Base-by-base conservation (phyloP, 2,329 filamentous ascomycete species). In the Pseudonectria foliicola region DNA sequence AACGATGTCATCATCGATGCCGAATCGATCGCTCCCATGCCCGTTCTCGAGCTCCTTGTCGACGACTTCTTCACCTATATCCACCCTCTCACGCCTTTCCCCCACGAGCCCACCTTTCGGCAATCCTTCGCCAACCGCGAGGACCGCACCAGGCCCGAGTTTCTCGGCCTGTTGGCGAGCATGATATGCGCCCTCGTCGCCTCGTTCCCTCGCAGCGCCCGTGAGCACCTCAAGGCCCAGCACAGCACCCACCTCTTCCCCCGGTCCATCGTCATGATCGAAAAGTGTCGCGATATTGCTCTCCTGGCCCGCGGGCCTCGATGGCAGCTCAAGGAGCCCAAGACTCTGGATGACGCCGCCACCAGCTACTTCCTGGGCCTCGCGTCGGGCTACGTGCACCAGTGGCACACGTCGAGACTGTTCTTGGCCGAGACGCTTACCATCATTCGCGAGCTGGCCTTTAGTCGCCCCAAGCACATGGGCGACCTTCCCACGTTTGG, bases 61-160 rank as follows among this genome's bases (percentile, higher is more conserved):
- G 81, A 88, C 55, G 84, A 89, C 62, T 89, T 85, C 68, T 89
- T 88, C 61, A 86, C 80, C 13, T 87, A 87, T 55, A 81, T 88
- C 34, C 82, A 88, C 48, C 84, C 84, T 2, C 69, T 89, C 7
- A 76, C 75, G 38, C 84, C 84, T 0, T 88, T 89, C 38, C 84
- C 84, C 0, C 84, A 89, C 56, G 82, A 88, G 53, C 82, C 82
- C 0, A 83, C 81, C 4, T 88, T 89, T 55, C 73, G 82, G 14
- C 72, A 77, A 42, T 77, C 77, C 2, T 84, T 86, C 56, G 69
- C 70, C 7, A 71, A 71, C 35, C 70, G 83, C 24, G 75, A 84
- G 50, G 82, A 87, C 53, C 68, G 77, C 34, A 73, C 68, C 6
- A 78, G 77, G 44, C 73, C 75, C 8, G 70, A 75, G 12, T 89